Evolutionary conservation across 1,139 yeast species (phyloP).

Genomic region (Pichia sp.): DNA sequence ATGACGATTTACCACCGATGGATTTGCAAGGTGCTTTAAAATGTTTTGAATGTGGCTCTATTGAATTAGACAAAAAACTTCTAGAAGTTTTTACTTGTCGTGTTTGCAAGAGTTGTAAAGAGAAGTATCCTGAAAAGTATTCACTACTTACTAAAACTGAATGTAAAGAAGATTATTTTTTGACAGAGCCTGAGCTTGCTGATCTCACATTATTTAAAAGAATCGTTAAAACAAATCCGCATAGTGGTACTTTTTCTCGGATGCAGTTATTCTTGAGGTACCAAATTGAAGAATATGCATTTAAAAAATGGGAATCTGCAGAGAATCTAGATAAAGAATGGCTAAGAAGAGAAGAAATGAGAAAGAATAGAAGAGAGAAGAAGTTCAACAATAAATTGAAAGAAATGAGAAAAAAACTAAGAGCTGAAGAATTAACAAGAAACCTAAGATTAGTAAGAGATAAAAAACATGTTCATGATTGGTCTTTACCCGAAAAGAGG

Average conservation of each 20-base stretch:
- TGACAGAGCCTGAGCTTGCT: slow-evolving; percentile 86
- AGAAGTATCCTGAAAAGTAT: slow-evolving; percentile 75
- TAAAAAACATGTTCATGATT: slow-evolving; percentile 66
- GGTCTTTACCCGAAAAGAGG: slow-evolving; percentile 54
- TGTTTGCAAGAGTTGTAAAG: slow-evolving; percentile 76
- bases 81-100: slow-evolving; percentile 60
- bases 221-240: slow-evolving; percentile 90
- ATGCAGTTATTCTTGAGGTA: slow-evolving; percentile 88
- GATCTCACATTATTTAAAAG: slow-evolving; percentile 65
- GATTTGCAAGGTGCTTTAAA: slow-evolving; percentile 68
- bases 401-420: slow-evolving; percentile 83
- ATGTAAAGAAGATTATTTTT: slow-evolving; percentile 82
- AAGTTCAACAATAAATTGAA: slow-evolving; percentile 66
- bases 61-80: slow-evolving; percentile 73
- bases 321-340: slow-evolving; percentile 90
- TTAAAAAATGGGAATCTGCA: slow-evolving; percentile 90
- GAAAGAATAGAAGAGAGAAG: slow-evolving; percentile 68
- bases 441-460: slow-evolving; percentile 42
- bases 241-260: slow-evolving; percentile 75
- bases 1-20: slow-evolving; percentile 52
- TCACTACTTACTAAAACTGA: slow-evolving; percentile 91
- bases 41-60: slow-evolving; percentile 73
- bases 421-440: slow-evolving; percentile 86
- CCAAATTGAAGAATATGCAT: slow-evolving; percentile 89
- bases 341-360: slow-evolving; percentile 70